Evolutionary conservation across 116 monocot genomes (phyloP).

Genomic region (Papilionanthe hybrid): DNA sequence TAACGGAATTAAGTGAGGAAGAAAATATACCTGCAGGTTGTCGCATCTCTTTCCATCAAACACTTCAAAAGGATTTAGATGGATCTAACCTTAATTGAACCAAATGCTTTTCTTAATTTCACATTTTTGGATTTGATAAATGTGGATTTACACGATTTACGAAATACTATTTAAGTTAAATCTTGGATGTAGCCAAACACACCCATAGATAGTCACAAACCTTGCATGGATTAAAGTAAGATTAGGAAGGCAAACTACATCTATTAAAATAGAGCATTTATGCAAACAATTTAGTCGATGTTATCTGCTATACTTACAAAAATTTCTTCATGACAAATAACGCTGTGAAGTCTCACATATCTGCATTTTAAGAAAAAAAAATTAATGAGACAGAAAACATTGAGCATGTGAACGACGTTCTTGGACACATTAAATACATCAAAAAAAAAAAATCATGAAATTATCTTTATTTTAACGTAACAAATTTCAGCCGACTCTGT

Average conservation of each 20-base stretch:
- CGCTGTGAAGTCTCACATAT: constrained; percentile 64
- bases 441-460: neutral
- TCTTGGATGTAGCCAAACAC: too few relatives aligned
- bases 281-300: constrained; percentile 1
- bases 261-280: neutral
- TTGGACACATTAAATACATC: neutral
- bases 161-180: too few relatives aligned
- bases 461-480: neutral
- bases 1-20: too few relatives aligned
- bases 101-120: too few relatives aligned
- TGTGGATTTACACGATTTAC: too few relatives aligned
- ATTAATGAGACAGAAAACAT: neutral
- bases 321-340: constrained; percentile 61
- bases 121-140: too few relatives aligned
- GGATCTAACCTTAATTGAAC: too few relatives aligned
- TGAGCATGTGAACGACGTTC: neutral
- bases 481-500: neutral
- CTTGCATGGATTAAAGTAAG: neutral
- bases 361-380: constrained; percentile 34
- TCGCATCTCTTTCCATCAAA: too few relatives aligned
- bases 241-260: neutral
- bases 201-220: neutral
- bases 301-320: constrained; percentile 48
- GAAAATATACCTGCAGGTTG: too few relatives aligned
- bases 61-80: too few relatives aligned